Percentiles rank a stretch among this genome's conserved stretches.
These are phyloP conservation scores for Suhomyces yuchorum DNA, from an alignment of 1,139 yeast species.

Conservation along the genomic window DNA sequence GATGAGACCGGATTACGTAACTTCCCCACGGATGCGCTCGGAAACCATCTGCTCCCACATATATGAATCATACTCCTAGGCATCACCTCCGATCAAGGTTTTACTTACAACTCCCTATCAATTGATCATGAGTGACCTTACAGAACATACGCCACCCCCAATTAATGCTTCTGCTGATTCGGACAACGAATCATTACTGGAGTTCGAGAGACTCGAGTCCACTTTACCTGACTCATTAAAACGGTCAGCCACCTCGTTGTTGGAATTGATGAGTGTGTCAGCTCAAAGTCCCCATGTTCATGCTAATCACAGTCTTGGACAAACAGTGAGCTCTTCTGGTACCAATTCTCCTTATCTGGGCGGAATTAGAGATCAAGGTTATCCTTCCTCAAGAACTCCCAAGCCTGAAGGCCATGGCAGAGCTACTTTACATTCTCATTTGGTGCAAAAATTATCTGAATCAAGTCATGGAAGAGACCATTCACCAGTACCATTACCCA, in stretches of 20 bases:
- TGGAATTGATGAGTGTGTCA: slow-evolving; percentile 28
- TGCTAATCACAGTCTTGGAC: slow-evolving; percentile 5
- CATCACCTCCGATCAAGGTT: background rate
- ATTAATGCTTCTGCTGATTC: slow-evolving; percentile 19
- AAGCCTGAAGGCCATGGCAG: slow-evolving; percentile 13
- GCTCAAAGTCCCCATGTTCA: slow-evolving; percentile 11
- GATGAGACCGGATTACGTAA: slow-evolving; percentile 3
- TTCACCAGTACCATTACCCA: slow-evolving; percentile 56
- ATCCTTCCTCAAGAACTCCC: slow-evolving; percentile 28
- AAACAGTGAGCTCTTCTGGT: slow-evolving; percentile 1
- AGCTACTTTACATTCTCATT: slow-evolving; percentile 18
- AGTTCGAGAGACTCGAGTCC: slow-evolving; percentile 49
- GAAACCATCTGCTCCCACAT: background rate
- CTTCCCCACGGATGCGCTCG: background rate
- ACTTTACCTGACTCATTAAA: slow-evolving; percentile 48
- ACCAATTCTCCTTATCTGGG: slow-evolving; percentile 13
- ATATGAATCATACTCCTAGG: background rate
- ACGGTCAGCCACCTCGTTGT: slow-evolving; percentile 43
- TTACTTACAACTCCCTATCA: background rate
- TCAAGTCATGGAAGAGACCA: slow-evolving; percentile 42
- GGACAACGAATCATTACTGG: slow-evolving; percentile 31
- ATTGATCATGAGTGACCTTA: slow-evolving; percentile 5
- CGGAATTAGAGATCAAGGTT: slow-evolving; percentile 14
- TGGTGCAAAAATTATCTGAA: slow-evolving; percentile 35
- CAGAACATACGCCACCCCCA: slow-evolving; percentile 13